Base-by-base conservation (phyloP, 169 alveolate genomes). In the Eimeria zaria region DNA sequence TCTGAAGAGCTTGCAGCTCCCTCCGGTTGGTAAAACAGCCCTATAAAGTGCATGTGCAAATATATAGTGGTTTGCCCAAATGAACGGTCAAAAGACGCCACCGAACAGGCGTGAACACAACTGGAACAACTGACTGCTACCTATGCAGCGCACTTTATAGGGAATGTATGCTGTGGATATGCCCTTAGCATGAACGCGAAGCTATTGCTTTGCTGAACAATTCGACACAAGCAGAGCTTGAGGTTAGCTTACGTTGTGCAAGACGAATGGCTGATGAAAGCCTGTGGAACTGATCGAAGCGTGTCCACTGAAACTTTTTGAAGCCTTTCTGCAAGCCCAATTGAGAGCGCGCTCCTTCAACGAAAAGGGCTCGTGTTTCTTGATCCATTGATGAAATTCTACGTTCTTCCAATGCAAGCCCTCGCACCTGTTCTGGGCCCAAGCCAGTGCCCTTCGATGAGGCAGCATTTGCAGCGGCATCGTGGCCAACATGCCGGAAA, bases 211-310 rank as follows among this genome's bases (percentile, higher is more conserved):
- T 24, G 39, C 44, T 5, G 24, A 67, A 30, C 22, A 46, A 9
- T 33, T 30, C 24, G 27, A 67, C 11, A 1, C 3, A 33, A 46
- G 33, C 0, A 67, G 11, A 80, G 11, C 41, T 12, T 4, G 48
- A 2, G 74, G 30, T 24, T 60, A 2, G 55, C 91, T 53, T 48
- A 87, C 93, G 80, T 27, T 87, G 93, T 22, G 83, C 93, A 12
- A 87, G 93, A 64, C 93, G 81, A 27, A 60, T 27, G 27, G 93
- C 93, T 39, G 93, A 87, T 62, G 93, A n/a, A 22, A 87, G 67
- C 9, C 33, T 60, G 80, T 60, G 60, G n/a, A 24, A 36, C 22
- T n/a, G 16, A 33, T 18, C 44, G 30, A 87, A 62, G 30, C 93
- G 78, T 7, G 20, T 4, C 93, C 93, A 87, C 93, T 60, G 81